Percentiles rank a stretch among this genome's conserved stretches.
phyloP scores from a whole-genome alignment of 78 protist genomes.

The Dictyostelium citrinum region DNA sequence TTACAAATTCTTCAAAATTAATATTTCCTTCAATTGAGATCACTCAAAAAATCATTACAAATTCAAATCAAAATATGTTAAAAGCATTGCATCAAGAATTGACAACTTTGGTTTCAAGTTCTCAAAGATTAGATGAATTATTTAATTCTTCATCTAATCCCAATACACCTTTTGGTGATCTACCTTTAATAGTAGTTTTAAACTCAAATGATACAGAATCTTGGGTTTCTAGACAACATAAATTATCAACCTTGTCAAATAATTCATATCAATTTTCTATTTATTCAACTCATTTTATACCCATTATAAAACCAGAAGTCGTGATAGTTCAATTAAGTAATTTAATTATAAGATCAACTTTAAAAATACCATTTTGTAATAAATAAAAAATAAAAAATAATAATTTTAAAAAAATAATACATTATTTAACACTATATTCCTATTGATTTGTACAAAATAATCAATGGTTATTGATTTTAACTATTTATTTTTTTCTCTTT shows the following conservation, averaged over 20 bases:
- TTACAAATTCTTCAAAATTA: neutral
- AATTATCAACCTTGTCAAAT: neutral
- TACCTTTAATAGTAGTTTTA: constrained; percentile 4
- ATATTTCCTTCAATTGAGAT: neutral
- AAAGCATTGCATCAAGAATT: constrained; percentile 20
- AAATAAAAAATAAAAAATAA: neutral
- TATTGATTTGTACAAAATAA: neutral
- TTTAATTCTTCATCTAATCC: neutral
- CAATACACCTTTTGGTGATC: neutral
- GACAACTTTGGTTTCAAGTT: neutral
- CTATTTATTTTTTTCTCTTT: neutral
- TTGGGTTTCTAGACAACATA: constrained; percentile 16
- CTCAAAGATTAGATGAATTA: neutral
- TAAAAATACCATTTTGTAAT: neutral
- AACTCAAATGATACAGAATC: neutral
- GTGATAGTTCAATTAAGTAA: neutral
- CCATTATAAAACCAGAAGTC: neutral
- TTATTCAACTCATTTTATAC: constrained; percentile 1
- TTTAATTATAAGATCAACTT: neutral
- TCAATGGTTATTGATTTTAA: neutral
- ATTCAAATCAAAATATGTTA: neutral
- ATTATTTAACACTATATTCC: no score
- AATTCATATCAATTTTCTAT: neutral
- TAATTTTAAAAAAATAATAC: no score
- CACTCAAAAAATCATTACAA: neutral